Evolutionary conservation across 1,139 yeast genomes (phyloP), one percentile per base, ranked within the genome.

Genomic region (Lodderomyces margitis): DNA sequence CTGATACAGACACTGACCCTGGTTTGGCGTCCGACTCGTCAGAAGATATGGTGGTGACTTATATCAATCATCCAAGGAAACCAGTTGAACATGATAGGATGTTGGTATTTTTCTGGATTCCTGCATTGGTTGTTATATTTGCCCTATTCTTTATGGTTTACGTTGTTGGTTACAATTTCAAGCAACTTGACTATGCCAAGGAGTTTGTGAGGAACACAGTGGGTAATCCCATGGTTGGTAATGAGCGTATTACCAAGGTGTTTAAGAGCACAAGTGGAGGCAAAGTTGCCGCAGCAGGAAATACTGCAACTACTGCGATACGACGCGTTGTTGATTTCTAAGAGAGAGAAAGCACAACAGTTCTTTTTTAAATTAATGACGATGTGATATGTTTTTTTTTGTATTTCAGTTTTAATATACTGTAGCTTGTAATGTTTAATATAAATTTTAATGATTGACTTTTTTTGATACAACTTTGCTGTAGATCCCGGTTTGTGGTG

Each of bases 91-190:
- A 88, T 55, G 98, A 89, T 61, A 85, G 81, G 55, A 85, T 88
- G 88, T 70, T 89, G 53, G 67, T 88, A 45, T 86, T 88, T 57
- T 89, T 89, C 74, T 89, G 98, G 98, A 63, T 85, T 46, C 94
- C 94, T 3, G 69, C 81, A 27, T 68, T 85, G 60, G 55, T 84
- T 21, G 48, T 74, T 36, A 70, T 81, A 14, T 51, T 80, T 2
- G 73, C 83, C 1, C 62, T 78, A 38, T 73, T 80, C 56, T 62
- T 80, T 35, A 62, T 67, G 55, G 62, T 81, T 21, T 64, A 74
- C 45, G 70, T 73, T 27, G 70, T 81, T 56, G 86, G 87, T 3
- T 72, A 66, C 55, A 59, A 60, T 46, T 61, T 72, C 43, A 68
- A 67, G 46, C 46, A 59, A 40, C 64, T 71, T 39, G 77, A 73